Conservation (phyloP, 2,329 filamentous ascomycete genomes). For the Stylonectria norvegica region DNA sequence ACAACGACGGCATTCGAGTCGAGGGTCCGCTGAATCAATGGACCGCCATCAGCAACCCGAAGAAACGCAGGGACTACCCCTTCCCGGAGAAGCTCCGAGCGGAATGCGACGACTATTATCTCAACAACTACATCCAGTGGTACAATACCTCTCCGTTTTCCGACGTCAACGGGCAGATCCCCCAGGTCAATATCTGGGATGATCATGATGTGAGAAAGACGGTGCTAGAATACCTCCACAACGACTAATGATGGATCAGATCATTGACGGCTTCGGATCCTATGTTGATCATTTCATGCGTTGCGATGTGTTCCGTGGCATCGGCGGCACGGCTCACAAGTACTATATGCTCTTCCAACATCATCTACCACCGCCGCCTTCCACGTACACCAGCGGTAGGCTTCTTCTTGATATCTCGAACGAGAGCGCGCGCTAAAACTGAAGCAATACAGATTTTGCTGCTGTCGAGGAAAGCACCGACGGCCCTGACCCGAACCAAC, state of each 20-base stretch:
- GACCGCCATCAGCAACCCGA: constrained; percentile 79
- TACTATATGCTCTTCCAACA: constrained; percentile 99
- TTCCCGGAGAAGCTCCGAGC: constrained; percentile 77
- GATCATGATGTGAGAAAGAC: constrained; percentile 69
- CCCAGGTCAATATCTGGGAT: constrained; percentile 97
- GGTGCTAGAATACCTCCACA: background rate
- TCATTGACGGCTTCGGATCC: constrained; percentile 89
- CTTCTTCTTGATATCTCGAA: too few species aligned
- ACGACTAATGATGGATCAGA: constrained; percentile 52
- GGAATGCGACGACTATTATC: constrained; percentile 85
- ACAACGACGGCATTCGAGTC: constrained; percentile 90
- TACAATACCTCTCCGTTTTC: constrained; percentile 83
- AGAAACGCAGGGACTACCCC: constrained; percentile 72
- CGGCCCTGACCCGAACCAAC: constrained; percentile 66
- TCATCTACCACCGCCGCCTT: constrained; percentile 77
- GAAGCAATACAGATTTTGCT: constrained; percentile 20
- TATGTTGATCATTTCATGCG: constrained; percentile 94
- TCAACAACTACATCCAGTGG: constrained; percentile 83
- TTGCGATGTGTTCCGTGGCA: constrained; percentile 84
- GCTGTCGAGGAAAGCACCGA: constrained; percentile 36
- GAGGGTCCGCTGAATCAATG: constrained; percentile 76
- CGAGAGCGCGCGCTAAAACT: too few species aligned
- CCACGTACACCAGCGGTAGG: constrained; percentile 65
- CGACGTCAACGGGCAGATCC: constrained; percentile 82
- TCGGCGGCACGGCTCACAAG: constrained; percentile 91